Conservation (phyloP, 192 early-diverging fungal species). For the Nowakowskiella sp. region DNA sequence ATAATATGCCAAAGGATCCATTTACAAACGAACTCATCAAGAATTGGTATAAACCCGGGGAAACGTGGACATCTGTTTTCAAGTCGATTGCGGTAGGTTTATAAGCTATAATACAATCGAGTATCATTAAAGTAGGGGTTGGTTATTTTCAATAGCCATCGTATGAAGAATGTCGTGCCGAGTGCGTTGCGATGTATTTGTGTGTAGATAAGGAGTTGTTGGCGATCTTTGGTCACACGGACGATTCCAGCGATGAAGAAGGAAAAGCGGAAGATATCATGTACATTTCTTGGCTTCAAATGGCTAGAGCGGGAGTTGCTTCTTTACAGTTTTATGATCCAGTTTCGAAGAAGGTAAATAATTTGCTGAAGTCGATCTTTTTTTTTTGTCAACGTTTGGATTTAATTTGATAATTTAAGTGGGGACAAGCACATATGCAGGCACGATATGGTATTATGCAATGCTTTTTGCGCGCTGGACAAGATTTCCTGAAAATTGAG, state of each 20-base stretch:
- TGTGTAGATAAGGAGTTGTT: conserved; percentile 35
- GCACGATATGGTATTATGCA: conserved; percentile 50
- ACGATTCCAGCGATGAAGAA: no score
- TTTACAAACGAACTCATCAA: conserved; percentile 36
- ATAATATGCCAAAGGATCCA: conserved; percentile 30
- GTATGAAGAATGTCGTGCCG: conserved; percentile 50
- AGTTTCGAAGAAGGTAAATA: conserved; percentile 25
- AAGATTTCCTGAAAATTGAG: conserved; percentile 27
- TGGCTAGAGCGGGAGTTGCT: conserved; percentile 50
- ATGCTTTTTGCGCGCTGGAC: conserved; percentile 34
- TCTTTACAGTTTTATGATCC: conserved; percentile 49
- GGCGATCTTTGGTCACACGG: conserved; percentile 39
- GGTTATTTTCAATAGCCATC: background rate
- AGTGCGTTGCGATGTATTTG: conserved; percentile 44
- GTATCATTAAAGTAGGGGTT: background rate
- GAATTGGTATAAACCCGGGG: conserved; percentile 48
- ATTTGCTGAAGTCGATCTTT: background rate
- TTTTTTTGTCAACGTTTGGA: conserved; percentile 1
- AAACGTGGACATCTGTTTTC: conserved; percentile 53
- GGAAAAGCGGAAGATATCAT: conserved; percentile 41
- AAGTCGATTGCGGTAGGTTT: conserved; percentile 31
- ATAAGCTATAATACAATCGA: conserved; percentile 22
- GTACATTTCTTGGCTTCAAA: conserved; percentile 40
- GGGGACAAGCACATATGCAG: conserved; percentile 57
- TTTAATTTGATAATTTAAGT: conserved; percentile 8